These are phyloP conservation scores for Agaricus blazei DNA, from an alignment of 768 basidiomycete genomes.

Conservation along the genomic window DNA sequence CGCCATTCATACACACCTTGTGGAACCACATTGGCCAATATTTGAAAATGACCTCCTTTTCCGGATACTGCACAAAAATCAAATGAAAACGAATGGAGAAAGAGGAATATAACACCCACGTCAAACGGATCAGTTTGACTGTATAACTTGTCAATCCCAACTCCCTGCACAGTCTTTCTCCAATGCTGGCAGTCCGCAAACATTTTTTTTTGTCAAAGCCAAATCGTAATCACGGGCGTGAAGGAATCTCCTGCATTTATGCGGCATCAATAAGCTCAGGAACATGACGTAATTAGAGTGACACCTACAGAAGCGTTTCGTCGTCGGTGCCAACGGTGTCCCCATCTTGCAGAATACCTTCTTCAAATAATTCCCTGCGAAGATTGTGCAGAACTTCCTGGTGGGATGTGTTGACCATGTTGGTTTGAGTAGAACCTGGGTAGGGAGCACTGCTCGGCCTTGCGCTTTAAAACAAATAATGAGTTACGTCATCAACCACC, in stretches of 20 bases:
- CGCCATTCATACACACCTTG: conserved; percentile 39
- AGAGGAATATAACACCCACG: conserved; percentile 33
- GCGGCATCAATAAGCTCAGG: neutral
- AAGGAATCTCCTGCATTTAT: conserved; percentile 57
- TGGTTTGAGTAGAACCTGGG: neutral
- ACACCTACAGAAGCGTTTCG: conserved; percentile 53
- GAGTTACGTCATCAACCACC: conserved; percentile 13
- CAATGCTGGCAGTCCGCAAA: conserved; percentile 62
- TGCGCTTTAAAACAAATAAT: no score
- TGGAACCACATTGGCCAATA: conserved; percentile 81
- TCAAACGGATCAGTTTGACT: conserved; percentile 62
- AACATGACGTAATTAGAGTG: neutral
- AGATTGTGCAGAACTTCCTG: conserved; percentile 42
- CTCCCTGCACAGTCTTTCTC: conserved; percentile 57
- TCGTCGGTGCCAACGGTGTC: conserved; percentile 58
- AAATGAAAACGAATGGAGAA: neutral
- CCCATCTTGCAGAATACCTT: conserved; percentile 53
- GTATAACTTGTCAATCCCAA: conserved; percentile 65
- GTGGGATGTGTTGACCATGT: conserved; percentile 13
- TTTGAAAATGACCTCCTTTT: conserved; percentile 62
- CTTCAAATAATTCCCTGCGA: conserved; percentile 44
- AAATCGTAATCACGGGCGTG: conserved; percentile 65
- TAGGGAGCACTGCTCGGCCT: no score
- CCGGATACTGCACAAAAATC: conserved; percentile 49
- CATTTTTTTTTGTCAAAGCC: conserved; percentile 57